phyloP scores from a whole-genome alignment of 2,329 filamentous ascomycete genomes.

The Aspergillus aculeatinus region DNA sequence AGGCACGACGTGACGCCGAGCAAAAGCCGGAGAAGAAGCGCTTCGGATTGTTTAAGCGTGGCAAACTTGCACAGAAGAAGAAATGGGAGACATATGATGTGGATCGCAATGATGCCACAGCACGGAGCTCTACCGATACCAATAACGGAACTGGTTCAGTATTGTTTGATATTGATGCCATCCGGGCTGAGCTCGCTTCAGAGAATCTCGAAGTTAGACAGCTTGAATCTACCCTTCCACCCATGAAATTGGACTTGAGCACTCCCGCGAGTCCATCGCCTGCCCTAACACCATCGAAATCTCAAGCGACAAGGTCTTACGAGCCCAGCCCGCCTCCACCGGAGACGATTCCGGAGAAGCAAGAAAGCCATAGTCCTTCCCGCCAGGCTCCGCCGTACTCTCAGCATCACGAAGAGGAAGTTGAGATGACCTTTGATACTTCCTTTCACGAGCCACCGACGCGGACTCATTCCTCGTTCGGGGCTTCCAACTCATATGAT shows the following conservation, averaged over 20 bases:
- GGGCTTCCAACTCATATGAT: slow-evolving; percentile 12
- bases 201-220: slow-evolving; percentile 73
- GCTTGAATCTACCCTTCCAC: slow-evolving; percentile 82
- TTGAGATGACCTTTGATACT: slow-evolving; percentile 73
- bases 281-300: slow-evolving; percentile 23
- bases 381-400: slow-evolving; percentile 11
- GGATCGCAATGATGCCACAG: slow-evolving; percentile 33
- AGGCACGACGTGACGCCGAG: slow-evolving; percentile 83
- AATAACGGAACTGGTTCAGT: slow-evolving; percentile 51
- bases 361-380: slow-evolving; percentile 13
- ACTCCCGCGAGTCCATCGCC: slow-evolving; percentile 22
- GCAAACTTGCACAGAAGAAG: slow-evolving; percentile 71
- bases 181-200: slow-evolving; percentile 76
- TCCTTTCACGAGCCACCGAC: slow-evolving; percentile 50
- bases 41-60: slow-evolving; percentile 78
- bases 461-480: slow-evolving; percentile 20
- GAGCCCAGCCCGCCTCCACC: slow-evolving; percentile 34
- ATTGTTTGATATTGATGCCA: slow-evolving; percentile 93
- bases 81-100: slow-evolving; percentile 96
- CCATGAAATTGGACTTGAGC: slow-evolving; percentile 73
- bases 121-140: slow-evolving; percentile 27
- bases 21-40: slow-evolving; percentile 70
- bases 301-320: slow-evolving; percentile 44
- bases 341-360: slow-evolving; percentile 22
- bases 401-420: slow-evolving; percentile 30